Evolutionary conservation across 345 rosid species (phyloP), one percentile per base, ranked within the genome.

Genomic region (Combretum micranthum): DNA sequence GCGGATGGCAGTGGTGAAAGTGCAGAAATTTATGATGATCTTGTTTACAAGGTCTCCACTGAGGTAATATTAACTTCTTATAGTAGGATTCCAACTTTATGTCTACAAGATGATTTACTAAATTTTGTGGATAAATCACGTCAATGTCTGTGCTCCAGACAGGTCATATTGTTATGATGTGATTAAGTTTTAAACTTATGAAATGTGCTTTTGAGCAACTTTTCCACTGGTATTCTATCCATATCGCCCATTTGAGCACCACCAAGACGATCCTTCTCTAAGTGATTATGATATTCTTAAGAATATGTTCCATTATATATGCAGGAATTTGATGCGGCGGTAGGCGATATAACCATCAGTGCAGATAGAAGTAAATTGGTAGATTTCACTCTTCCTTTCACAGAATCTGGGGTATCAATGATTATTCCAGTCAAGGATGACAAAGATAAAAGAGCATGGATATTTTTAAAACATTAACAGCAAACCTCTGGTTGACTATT

Each of bases 351-450:
- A 43, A 50, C 74, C 39, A 68, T 75, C 11, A 50, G 65, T 47
- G 60, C 58, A 0, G 55, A 50, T 15, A 23, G 79, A 21, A 52
- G 57, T 7, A 4, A 37, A 0, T 54, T 46, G 23, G 75, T 66
- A 3, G 83, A 76, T 47, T 81, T 75, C 57, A 71, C 83, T 2
- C 26, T 77, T 47, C 80, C 85, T 0, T 72, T 64, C 68, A 44
- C 70, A 15, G 72, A 77, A 13, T 61, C 66, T 1, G 74, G 74
- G 0, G 70, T 77, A 20, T 18, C 55, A 13, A 77, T 77, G 76
- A 55, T 80, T 12, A 71, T 77, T 18, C 72, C 74, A 1, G 49
- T 58, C 15, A 50, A 50, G n/a, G 52, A 49, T 2, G 58, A 45
- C 0, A 47, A 56, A 1, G 14, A 3, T 2, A 53, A 26, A 12